A percentile compares a stretch with the other conserved stretches of the same genome.
phyloP scores from a whole-genome alignment of 257 asterid genomes.

The Nicotiana undulata region DNA sequence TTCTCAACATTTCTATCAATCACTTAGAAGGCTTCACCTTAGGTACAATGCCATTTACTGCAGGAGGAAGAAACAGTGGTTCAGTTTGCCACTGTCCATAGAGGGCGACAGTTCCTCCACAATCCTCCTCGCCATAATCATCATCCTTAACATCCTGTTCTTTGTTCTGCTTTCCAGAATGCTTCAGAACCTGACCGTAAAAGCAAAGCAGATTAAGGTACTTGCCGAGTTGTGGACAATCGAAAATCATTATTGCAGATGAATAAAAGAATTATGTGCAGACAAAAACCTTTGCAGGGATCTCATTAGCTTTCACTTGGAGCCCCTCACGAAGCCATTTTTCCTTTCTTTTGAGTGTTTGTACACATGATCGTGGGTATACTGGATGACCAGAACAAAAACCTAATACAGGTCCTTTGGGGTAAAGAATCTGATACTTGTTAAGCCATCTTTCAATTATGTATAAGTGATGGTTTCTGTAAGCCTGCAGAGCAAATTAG shows the following conservation, averaged over 20 bases:
- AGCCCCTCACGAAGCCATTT: conserved; percentile 87
- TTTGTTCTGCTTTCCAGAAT: conserved; percentile 44
- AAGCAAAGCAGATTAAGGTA: not conserved
- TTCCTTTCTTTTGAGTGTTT: conserved; percentile 58
- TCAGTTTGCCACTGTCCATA: conserved; percentile 96
- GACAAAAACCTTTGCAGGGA: conserved; percentile 63
- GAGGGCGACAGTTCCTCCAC: conserved; percentile 39
- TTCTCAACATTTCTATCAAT: not conserved
- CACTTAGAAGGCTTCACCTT: conserved; percentile 38
- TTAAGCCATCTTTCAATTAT: conserved; percentile 85
- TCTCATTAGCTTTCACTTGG: conserved; percentile 80
- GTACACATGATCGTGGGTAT: conserved; percentile 90
- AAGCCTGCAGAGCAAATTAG: conserved; percentile 50
- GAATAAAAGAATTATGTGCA: conserved; percentile 2
- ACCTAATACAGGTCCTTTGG: conserved; percentile 88
- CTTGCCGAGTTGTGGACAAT: not conserved
- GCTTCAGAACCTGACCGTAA: conserved; percentile 51
- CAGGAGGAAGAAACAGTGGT: conserved; percentile 70
- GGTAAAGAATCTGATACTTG: conserved; percentile 68
- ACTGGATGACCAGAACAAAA: conserved; percentile 82
- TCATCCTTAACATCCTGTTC: conserved; percentile 42
- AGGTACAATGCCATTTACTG: conserved; percentile 88
- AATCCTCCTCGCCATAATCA: conserved; percentile 30
- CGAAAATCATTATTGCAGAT: not conserved
- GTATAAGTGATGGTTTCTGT: conserved; percentile 75